Percentiles rank a stretch among this genome's conserved stretches.
phyloP scores from a whole-genome alignment of 2,329 filamentous ascomycete species.

The Trichothecium sympodiale region DNA sequence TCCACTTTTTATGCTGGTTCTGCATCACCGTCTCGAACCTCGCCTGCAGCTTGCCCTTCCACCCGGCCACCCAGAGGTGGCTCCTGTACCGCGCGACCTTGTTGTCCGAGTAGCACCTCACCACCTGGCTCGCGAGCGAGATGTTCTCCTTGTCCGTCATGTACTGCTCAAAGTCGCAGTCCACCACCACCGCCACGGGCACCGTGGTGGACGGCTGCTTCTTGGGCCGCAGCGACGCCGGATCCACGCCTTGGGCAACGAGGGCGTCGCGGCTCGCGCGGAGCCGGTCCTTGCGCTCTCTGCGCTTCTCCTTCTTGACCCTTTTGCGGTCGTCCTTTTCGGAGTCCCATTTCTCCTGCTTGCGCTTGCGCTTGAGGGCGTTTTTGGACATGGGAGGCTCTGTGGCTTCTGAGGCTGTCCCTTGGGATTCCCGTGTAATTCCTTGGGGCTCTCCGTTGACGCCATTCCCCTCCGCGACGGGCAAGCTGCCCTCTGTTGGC shows the following conservation, averaged over 20 bases:
- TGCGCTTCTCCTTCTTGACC: slow-evolving; percentile 43
- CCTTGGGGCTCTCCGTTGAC: slow-evolving; percentile 1
- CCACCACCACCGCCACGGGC: slow-evolving; percentile 72
- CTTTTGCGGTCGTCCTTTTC: slow-evolving; percentile 47
- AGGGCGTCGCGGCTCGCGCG: slow-evolving; percentile 37
- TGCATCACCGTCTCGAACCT: slow-evolving; percentile 68
- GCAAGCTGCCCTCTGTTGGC: too few relatives aligned
- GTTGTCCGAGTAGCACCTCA: slow-evolving; percentile 84
- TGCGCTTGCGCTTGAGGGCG: slow-evolving; percentile 68
- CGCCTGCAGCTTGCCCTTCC: slow-evolving; percentile 62
- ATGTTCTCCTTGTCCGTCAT: slow-evolving; percentile 83
- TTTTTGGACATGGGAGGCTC: slow-evolving; percentile 60
- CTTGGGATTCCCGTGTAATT: too few relatives aligned
- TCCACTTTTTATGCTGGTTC: slow-evolving; percentile 69
- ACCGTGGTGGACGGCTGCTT: slow-evolving; percentile 39
- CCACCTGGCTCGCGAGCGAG: slow-evolving; percentile 75
- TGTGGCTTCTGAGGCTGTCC: slow-evolving; percentile 1
- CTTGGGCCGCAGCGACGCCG: slow-evolving; percentile 19
- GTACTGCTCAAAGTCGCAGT: slow-evolving; percentile 83
- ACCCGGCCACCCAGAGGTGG: slow-evolving; percentile 69
- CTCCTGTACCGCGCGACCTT: slow-evolving; percentile 53
- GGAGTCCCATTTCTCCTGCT: slow-evolving; percentile 65
- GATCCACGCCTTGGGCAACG: slow-evolving; percentile 36
- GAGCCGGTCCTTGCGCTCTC: slow-evolving; percentile 33
- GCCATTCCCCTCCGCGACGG: too few relatives aligned